phyloP scores from a whole-genome alignment of 83 land plant genomes.

The Picea engelmannii region DNA sequence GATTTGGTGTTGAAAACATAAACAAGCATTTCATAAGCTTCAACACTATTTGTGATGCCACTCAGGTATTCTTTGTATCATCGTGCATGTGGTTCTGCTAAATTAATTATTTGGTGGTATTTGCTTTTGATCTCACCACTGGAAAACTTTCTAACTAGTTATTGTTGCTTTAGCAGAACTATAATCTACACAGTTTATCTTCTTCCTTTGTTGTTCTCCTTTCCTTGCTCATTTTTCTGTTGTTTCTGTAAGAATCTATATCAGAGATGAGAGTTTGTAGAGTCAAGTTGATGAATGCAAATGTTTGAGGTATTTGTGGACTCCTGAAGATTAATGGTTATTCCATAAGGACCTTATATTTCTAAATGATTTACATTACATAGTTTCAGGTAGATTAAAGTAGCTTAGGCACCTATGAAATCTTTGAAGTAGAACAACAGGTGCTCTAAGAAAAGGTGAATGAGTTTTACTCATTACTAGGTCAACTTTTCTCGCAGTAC shows the following conservation, averaged over 20 bases:
- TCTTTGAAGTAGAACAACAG: no score
- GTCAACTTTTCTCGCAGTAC: no score
- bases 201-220: not conserved
- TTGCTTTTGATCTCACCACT: not conserved
- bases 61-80: conserved; percentile 62
- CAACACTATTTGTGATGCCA: conserved; percentile 99
- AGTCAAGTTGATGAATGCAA: not conserved
- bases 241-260: not conserved
- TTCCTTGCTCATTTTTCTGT: not conserved
- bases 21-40: conserved; percentile 89
- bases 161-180: not conserved
- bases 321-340: no score
- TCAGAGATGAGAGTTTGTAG: not conserved
- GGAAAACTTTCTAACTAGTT: not conserved
- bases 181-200: not conserved
- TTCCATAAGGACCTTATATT: no score
- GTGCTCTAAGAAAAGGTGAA: no score
- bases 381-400: no score
- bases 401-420: no score
- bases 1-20: conserved; percentile 84
- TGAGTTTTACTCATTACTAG: no score
- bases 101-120: not conserved
- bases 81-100: no score
- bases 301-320: not conserved
- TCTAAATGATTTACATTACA: no score